phyloP scores from a whole-genome alignment of 306 rosid species.

The Lotus japonicus region DNA sequence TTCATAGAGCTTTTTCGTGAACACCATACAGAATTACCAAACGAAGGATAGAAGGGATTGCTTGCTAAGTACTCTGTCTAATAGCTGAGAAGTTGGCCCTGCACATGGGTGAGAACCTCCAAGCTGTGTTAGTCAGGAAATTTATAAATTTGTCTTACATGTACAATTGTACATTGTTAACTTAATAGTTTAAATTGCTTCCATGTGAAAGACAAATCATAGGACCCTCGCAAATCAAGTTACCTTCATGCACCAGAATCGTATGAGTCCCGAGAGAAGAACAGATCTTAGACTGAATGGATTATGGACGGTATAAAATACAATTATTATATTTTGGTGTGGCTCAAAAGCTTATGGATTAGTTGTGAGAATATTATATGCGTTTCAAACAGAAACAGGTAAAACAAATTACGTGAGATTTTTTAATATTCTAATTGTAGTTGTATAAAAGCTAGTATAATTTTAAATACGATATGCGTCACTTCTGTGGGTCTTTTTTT shows the following conservation, averaged over 20 bases:
- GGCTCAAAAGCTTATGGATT: not conserved
- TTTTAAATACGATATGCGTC: not conserved
- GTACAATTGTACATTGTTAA: constrained; percentile 3
- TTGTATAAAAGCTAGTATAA: not conserved
- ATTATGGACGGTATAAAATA: too few species aligned
- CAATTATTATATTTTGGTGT: not conserved
- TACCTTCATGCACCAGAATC: constrained; percentile 31
- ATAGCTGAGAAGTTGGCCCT: not conserved
- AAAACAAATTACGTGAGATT: not conserved
- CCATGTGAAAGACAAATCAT: constrained; percentile 42
- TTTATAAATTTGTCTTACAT: constrained; percentile 17
- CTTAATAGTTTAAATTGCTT: constrained; percentile 3
- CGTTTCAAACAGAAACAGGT: not conserved
- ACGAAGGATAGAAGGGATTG: too few species aligned
- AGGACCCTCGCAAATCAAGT: constrained; percentile 24
- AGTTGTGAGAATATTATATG: not conserved
- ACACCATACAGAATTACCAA: too few species aligned
- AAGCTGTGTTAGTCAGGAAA: constrained; percentile 13
- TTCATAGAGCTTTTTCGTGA: too few species aligned
- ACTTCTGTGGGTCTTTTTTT: too few species aligned
- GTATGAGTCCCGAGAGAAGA: constrained; percentile 26
- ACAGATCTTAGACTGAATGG: constrained; percentile 21
- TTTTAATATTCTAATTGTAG: not conserved
- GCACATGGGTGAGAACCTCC: constrained; percentile 40
- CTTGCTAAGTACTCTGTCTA: too few species aligned